Conservation (phyloP, 371 early-diverging fungal species). For the Actinomortierella ambigua region DNA sequence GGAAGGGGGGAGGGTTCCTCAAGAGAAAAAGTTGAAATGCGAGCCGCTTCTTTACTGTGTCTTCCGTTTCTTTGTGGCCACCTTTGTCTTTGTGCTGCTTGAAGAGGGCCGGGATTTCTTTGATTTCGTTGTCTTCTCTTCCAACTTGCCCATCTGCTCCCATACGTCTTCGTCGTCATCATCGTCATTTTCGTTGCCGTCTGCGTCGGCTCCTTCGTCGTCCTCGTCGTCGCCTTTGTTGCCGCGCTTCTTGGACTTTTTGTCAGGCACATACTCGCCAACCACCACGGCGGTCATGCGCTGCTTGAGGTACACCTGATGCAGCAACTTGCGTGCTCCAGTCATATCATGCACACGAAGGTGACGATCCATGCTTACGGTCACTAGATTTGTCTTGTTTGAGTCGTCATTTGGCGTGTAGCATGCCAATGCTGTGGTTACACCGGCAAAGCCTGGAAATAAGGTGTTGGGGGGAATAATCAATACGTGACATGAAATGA, state of each 20-base stretch:
- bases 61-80: no score
- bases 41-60: no score
- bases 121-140: constrained; percentile 34
- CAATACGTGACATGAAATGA: no score
- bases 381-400: constrained; percentile 51
- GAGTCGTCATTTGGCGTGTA: constrained; percentile 31
- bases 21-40: no score
- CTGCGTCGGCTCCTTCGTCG: constrained; percentile 20
- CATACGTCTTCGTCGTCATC: constrained; percentile 62
- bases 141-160: constrained; percentile 55
- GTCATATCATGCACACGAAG: constrained; percentile 75
- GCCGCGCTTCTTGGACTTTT: constrained; percentile 12
- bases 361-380: constrained; percentile 80
- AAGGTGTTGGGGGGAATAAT: no score
- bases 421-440: constrained; percentile 60
- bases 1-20: no score
- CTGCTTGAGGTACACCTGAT: constrained; percentile 85
- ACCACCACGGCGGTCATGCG: constrained; percentile 71
- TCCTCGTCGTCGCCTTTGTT: constrained; percentile 46
- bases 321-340: constrained; percentile 58
- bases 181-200: constrained; percentile 47
- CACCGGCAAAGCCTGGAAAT: constrained; percentile 74
- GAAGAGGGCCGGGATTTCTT: constrained; percentile 31
- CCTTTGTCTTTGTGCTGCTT: constrained; percentile 9
- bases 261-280: constrained; percentile 57